Evolutionary conservation across 495 filamentous ascomycete species (phyloP).

Genomic region (Astrothelium macrocarpum): DNA sequence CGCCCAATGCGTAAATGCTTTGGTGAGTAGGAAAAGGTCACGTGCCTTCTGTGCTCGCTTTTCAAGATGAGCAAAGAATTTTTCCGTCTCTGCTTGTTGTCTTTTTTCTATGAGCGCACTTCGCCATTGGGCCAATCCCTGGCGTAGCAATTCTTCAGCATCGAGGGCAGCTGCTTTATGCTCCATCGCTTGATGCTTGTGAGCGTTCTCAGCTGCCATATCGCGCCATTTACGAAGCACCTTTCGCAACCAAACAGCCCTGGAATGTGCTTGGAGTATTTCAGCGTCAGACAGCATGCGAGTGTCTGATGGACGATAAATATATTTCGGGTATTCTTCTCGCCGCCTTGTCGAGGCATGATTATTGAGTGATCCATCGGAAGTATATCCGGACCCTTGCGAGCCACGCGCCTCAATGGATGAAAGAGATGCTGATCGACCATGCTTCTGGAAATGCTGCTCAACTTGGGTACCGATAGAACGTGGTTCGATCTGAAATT

Average conservation of each 20-base stretch:
- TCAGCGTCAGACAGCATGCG: slow-evolving; percentile 51
- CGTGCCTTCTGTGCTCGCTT: slow-evolving; percentile 51
- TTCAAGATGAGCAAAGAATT: slow-evolving; percentile 54
- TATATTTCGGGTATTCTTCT: slow-evolving; percentile 27
- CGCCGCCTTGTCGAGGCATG: not conserved
- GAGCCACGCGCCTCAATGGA: not conserved
- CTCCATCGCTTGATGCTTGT: slow-evolving; percentile 40
- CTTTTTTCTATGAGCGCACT: slow-evolving; percentile 39
- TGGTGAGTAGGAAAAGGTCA: slow-evolving; percentile 56
- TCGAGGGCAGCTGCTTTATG: slow-evolving; percentile 44
- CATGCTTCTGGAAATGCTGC: not conserved
- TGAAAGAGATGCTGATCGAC: not conserved
- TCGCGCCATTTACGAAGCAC: slow-evolving; percentile 47
- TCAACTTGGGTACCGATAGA: not conserved
- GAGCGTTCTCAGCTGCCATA: slow-evolving; percentile 34
- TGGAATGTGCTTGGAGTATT: slow-evolving; percentile 46
- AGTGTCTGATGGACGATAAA: slow-evolving; percentile 45
- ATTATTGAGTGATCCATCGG: slow-evolving; percentile 24
- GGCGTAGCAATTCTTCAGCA: slow-evolving; percentile 41
- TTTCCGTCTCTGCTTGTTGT: slow-evolving; percentile 42
- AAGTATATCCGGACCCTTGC: slow-evolving; percentile 18
- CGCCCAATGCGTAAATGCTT: slow-evolving; percentile 68
- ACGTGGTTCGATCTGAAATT: not conserved
- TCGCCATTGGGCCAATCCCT: slow-evolving; percentile 52
- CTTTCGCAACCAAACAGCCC: slow-evolving; percentile 39